Evolutionary conservation across 2,329 filamentous ascomycete species (phyloP).

Genomic region (Chaetomiaceae sp.): DNA sequence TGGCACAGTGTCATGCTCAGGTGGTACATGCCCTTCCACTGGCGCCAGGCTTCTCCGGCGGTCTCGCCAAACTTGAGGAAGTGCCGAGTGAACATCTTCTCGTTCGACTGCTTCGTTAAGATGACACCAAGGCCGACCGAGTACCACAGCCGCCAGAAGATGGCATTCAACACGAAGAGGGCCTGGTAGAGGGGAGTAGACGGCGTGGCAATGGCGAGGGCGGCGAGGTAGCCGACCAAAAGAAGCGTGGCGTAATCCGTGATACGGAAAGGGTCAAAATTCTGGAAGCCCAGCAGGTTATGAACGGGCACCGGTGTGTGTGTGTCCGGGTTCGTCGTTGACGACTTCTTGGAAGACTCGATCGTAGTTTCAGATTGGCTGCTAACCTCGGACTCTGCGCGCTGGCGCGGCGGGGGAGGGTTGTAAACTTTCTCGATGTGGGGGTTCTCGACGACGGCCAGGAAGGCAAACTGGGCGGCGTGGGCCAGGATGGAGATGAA

Average conservation of each 20-base stretch:
- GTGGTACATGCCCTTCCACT: constrained; percentile 97
- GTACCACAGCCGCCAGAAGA: constrained; percentile 87
- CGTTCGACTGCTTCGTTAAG: constrained; percentile 77
- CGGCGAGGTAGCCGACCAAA: constrained; percentile 69
- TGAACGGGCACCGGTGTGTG: constrained; percentile 67
- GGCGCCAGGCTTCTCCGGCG: constrained; percentile 86
- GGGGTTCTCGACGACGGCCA: constrained; percentile 88
- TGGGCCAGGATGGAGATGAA: constrained; percentile 96
- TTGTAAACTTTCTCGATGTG: constrained; percentile 99
- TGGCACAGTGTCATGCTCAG: constrained; percentile 89
- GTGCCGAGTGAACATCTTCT: constrained; percentile 94
- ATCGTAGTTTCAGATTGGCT: constrained; percentile 22
- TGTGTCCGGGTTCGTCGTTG: no score
- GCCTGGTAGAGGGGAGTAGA: constrained; percentile 70
- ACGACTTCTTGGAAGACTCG: constrained; percentile 8
- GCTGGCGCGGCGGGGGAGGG: constrained; percentile 70
- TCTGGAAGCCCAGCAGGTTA: constrained; percentile 75
- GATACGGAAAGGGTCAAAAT: constrained; percentile 82
- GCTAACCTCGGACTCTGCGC: constrained; percentile 31
- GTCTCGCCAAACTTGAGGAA: constrained; percentile 96
- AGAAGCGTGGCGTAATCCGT: constrained; percentile 79
- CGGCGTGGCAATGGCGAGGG: constrained; percentile 71
- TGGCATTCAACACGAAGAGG: constrained; percentile 75
- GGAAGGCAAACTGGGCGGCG: constrained; percentile 88
- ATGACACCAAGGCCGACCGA: constrained; percentile 81